Evolutionary conservation across 2,329 filamentous ascomycete genomes (phyloP), one percentile per base, ranked within the genome.

Genomic region (Cadophora gregata): DNA sequence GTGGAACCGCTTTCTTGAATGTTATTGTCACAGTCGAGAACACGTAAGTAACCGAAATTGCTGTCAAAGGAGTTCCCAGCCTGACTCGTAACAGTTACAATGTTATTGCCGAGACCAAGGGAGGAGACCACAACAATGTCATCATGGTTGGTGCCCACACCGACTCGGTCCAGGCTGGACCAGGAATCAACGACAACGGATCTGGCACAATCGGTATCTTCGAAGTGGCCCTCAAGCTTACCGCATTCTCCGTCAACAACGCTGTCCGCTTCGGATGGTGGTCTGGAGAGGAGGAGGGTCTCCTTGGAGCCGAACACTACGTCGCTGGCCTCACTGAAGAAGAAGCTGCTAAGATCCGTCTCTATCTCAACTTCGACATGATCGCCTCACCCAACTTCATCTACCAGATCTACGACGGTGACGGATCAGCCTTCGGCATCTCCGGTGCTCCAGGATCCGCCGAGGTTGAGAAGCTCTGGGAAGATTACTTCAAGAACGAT

Each of bases 301-400:
- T 89, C 1, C 66, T 89, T 4, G 87, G 81, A 70, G 93, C 82
- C 71, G 87, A 83, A 72, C 85, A 84, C 78, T 90, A 90, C 73
- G 86, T 87, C 36, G 78, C 79, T 1, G 78, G 79, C 24, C 81
- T 90, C 24, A 76, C 83, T 0, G 69, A 79, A 1, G 82, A 83
- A 29, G 87, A 90, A 77, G 87, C 88, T 75, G 71, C 78, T 65
- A 86, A 86, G 78, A 85, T 90, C 66, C 84, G 87, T 9, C 80
- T 89, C 4, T 90, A 89, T 71, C 87, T 89, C 83, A 87, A 90
- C 78, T 90, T 89, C 72, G 88, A 90, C 76, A 90, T 90, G 88
- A 82, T 89, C 79, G 87, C 82, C 8, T 86, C 83, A 69, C 86
- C 86, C 66, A 89, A 89, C 78, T 89, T 83, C 73, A 86, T 85